These are phyloP conservation scores for Termitomyces heimii DNA, from an alignment of 768 basidiomycete species.

Conservation along the genomic window DNA sequence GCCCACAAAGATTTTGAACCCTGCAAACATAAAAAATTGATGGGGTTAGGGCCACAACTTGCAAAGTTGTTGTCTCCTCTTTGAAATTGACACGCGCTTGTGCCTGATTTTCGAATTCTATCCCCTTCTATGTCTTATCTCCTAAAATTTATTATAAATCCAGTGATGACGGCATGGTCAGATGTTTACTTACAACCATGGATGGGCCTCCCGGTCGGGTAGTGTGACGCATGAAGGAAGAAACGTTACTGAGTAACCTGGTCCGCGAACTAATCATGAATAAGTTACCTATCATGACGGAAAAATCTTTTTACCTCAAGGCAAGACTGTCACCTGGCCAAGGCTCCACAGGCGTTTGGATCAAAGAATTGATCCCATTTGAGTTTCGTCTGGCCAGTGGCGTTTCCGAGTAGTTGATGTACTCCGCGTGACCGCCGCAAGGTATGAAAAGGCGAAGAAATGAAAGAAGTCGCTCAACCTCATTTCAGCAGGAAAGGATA, in stretches of 20 bases:
- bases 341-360: slow-evolving; percentile 27
- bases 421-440: slow-evolving; percentile 5
- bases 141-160: not conserved
- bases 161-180: not conserved
- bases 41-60: not conserved
- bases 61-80: not conserved
- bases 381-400: not conserved
- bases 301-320: not conserved
- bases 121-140: not conserved
- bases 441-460: not conserved
- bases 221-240: not conserved
- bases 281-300: not conserved
- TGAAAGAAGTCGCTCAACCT: not conserved
- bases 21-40: not conserved
- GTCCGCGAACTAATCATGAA: not conserved
- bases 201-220: not conserved
- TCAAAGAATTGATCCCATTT: not conserved
- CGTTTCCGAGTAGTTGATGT: not conserved
- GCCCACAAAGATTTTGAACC: not conserved
- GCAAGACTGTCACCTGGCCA: not conserved
- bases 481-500: not conserved
- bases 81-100: not conserved
- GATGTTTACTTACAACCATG: not conserved
- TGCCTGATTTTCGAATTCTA: not conserved
- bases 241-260: not conserved